Conservation (phyloP, 108 stramenopile genomes). For the Cyclotella baltica region DNA sequence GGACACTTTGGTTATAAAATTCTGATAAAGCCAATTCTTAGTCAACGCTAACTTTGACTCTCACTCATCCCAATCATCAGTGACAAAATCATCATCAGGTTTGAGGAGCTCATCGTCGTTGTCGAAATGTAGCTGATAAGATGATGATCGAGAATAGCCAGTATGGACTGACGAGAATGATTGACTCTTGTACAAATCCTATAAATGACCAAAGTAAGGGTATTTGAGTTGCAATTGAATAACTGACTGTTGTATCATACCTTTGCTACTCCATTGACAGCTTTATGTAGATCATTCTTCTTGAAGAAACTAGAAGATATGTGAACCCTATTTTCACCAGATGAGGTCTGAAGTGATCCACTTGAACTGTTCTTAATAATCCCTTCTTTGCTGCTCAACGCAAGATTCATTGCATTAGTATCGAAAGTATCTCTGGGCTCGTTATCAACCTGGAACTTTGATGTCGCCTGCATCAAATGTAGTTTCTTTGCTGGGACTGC, state of each 20-base stretch:
- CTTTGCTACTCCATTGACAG: background rate
- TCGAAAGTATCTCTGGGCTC: background rate
- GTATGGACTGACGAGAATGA: slow-evolving; percentile 17
- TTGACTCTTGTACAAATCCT: slow-evolving; percentile 15
- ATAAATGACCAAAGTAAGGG: background rate
- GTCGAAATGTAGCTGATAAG: slow-evolving; percentile 31
- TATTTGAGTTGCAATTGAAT: background rate
- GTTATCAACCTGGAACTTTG: background rate
- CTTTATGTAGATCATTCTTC: background rate
- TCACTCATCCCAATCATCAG: slow-evolving; percentile 36
- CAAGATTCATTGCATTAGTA: background rate
- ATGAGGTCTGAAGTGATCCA: background rate
- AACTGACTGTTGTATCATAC: background rate
- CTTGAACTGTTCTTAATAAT: background rate
- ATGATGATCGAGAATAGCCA: slow-evolving; percentile 20
- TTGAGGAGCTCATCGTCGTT: slow-evolving; percentile 26
- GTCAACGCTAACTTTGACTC: background rate
- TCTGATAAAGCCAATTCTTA: no score
- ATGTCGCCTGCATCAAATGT: background rate
- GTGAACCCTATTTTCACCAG: background rate
- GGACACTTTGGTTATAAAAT: no score
- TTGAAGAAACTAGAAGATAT: slow-evolving; percentile 5
- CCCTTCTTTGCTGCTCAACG: background rate
- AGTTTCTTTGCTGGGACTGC: background rate
- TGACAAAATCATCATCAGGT: slow-evolving; percentile 36